Base-by-base conservation (phyloP, 148 eudicot genomes). In the Simmondsia chinensis region DNA sequence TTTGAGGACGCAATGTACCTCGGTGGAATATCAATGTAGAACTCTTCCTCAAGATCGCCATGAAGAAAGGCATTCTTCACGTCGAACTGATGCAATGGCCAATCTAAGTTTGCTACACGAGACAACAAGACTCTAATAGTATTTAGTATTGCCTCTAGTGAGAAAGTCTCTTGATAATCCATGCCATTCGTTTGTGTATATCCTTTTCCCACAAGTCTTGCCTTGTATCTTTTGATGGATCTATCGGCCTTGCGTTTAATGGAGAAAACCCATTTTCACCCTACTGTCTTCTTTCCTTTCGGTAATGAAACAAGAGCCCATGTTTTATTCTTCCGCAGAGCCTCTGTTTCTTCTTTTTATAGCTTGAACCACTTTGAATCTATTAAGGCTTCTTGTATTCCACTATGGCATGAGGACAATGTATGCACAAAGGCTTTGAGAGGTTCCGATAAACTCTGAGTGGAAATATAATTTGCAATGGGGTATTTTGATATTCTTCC, bases 141-240 rank as follows among this genome's bases (percentile, higher is more conserved):
- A 16, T 46, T 19, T 14, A 28, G 8, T 22, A 27, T 46, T 13
- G 20, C 50, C 2, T 27, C 35, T 5, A 35, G 33, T 6, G 34
- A 26, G 29, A 46, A 46, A 1, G 21, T 46, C 12, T 46, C 35
- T 17, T 46, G 34, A 9, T 46, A 46, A 9, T 28, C 50, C 8
- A 46, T 23, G 2, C 50, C 35, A 29, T 46, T 27, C 6, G 20
- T 46, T 17, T 28, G 35, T 15, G 20, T 46, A 16, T 14, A 40
- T 2, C 25, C 44, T n/a, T 40, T 40, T 4, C 12, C 25, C 10
- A 40, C 44, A 10, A 21, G n/a, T 20, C 44, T 19, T 40, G 25
- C 25, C 25, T 40, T 40, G n/a, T 40, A 20, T 10, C 44, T 9
- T 20, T 40, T 26, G 20, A 40, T 21, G 2, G 26, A 18, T 4